Percentiles rank a stretch among this genome's conserved stretches.
phyloP scores from a whole-genome alignment of 208 protist species.

The Leptomonas seymouri region DNA sequence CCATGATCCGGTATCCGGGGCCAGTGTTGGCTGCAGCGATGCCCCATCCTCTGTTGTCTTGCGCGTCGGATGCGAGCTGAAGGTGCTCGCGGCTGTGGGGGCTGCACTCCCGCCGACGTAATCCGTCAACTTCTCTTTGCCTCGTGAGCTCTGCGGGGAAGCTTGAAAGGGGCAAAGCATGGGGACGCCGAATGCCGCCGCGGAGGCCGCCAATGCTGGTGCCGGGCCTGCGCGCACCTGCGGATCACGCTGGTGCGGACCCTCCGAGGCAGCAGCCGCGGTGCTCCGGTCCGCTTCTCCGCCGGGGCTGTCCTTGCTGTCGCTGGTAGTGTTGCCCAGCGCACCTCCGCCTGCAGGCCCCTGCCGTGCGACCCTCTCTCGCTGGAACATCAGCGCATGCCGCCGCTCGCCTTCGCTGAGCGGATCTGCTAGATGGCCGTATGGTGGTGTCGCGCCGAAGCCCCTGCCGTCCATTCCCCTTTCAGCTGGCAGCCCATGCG shows the following conservation, averaged over 20 bases:
- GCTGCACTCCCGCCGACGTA: background rate
- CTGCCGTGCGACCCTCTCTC: background rate
- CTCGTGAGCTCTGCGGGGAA: background rate
- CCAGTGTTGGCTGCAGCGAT: background rate
- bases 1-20: conserved; percentile 14
- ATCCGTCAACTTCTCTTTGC: background rate
- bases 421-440: background rate
- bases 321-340: background rate
- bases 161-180: conserved; percentile 16
- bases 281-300: conserved; percentile 1
- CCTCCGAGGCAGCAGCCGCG: background rate
- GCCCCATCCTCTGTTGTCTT: no score
- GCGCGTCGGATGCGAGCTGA: no score
- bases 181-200: background rate
- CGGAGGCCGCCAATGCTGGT: background rate
- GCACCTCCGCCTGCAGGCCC: background rate
- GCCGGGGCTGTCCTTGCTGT: conserved; percentile 4
- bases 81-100: no score
- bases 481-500: background rate
- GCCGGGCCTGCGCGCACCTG: background rate
- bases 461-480: background rate
- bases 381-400: background rate
- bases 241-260: conserved; percentile 6
- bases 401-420: conserved; percentile 1
- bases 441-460: background rate